Percentiles rank a stretch among this genome's conserved stretches.
These are phyloP conservation scores for Penicillium rolfsii DNA, from an alignment of 2,329 filamentous ascomycete species.

Conservation along the genomic window DNA sequence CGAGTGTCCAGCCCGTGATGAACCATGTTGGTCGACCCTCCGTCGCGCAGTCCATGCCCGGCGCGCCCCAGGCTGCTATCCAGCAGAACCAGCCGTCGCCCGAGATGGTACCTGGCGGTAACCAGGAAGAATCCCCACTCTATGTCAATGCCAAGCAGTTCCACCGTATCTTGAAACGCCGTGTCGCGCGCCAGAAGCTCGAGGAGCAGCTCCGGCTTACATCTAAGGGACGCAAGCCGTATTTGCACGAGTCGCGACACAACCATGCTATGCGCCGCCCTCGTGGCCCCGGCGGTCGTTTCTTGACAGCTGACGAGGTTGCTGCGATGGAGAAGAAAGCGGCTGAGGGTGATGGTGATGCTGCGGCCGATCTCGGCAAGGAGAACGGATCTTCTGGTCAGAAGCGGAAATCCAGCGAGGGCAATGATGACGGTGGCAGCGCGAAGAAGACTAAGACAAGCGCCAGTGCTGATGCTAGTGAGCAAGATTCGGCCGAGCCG, in stretches of 20 bases:
- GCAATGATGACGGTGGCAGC: constrained; percentile 48
- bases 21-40: constrained; percentile 64
- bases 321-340: constrained; percentile 79
- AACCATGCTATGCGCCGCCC: constrained; percentile 98
- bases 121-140: constrained; percentile 80
- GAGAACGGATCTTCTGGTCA: constrained; percentile 44
- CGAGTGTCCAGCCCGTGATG: constrained; percentile 75
- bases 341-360: constrained; percentile 31
- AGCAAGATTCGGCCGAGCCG: constrained; percentile 51
- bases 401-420: constrained; percentile 57
- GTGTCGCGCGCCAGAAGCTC: constrained; percentile 88
- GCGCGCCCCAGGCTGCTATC: constrained; percentile 59
- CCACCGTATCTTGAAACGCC: constrained; percentile 91
- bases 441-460: constrained; percentile 58
- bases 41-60: constrained; percentile 55
- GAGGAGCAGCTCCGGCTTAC: constrained; percentile 91
- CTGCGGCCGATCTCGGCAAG: constrained; percentile 41
- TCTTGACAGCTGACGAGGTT: constrained; percentile 94
- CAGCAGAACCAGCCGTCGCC: constrained; percentile 75
- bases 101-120: constrained; percentile 72
- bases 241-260: constrained; percentile 94
- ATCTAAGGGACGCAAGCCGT: constrained; percentile 93
- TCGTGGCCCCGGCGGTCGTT: constrained; percentile 88
- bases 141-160: constrained; percentile 99
- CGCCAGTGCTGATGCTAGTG: constrained; percentile 56